Base-by-base conservation (phyloP, 2,329 filamentous ascomycete genomes). In the Aspergillus transmontanensis region DNA sequence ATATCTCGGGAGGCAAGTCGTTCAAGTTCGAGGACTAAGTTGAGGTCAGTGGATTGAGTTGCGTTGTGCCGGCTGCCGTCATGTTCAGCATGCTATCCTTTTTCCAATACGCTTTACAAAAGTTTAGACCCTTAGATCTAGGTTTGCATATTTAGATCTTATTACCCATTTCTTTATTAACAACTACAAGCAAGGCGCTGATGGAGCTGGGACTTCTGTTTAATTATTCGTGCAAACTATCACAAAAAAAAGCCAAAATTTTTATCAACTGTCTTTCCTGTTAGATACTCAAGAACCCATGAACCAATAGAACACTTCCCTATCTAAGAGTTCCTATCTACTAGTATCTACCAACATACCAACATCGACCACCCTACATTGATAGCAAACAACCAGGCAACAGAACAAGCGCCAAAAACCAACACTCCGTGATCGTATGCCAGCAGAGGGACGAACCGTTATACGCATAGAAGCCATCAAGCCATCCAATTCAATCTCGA, bases 21-120 rank as follows among this genome's bases (percentile, higher is more conserved):
- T 91, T 97, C 82, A 97, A 96, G 82, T 99, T 99, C 79, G 93
- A 97, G 2, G 92, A 96, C 73, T 96, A 87, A 81, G 32, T 26
- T 26, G 51, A 54, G 30, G 6, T 11, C 16, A 39, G 10, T 26
- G 2, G 32, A 21, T 14, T 7, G n/a, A 55, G 6, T 39, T 39
- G n/a, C 11, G 34, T 14, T 21, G 21, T 39, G 32, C 21, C 7
- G n/a, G 23, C 32, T 55, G 10, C 30, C 64, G 36, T 45, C 50
- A 21, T 36, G 43, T 26, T 23, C 41, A 14, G 21, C 14, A 55
- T 60, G 16, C 23, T 46, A 3, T 62, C 6, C 32, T 56, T 9
- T 50, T n/a, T 60, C 16, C 56, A 64, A 64, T 66, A 69, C 46
- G 62, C 58, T 61, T 26, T 50, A 51, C 41, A 64, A 60, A 62